These are phyloP conservation scores for Porpolomopsis calyptriformis DNA, from an alignment of 768 basidiomycete genomes.

Conservation along the genomic window DNA sequence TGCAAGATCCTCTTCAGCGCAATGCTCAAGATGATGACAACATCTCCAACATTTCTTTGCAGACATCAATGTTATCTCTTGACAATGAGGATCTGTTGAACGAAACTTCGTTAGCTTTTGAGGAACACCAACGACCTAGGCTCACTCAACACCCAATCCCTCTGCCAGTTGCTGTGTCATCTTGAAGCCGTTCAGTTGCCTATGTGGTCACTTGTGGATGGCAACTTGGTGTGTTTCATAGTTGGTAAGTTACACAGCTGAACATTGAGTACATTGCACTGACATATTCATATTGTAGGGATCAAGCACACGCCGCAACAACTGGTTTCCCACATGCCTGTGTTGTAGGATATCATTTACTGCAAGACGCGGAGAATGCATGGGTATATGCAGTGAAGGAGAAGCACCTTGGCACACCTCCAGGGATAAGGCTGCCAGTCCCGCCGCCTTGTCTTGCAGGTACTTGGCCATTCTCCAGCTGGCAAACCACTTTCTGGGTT, in stretches of 20 bases:
- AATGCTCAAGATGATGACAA: neutral
- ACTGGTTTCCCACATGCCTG: neutral
- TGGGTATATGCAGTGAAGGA: neutral
- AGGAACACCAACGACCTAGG: neutral
- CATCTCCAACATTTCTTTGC: neutral
- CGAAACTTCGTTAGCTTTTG: neutral
- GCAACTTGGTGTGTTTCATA: neutral
- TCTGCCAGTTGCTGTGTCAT: neutral
- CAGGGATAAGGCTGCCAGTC: neutral
- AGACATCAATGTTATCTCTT: neutral
- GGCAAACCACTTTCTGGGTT: neutral
- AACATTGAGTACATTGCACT: neutral
- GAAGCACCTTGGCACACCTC: neutral
- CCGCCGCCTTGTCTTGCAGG: neutral
- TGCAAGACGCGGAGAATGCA: neutral
- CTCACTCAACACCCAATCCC: too few relatives aligned
- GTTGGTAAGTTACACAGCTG: neutral
- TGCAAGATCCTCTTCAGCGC: neutral
- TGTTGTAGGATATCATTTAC: neutral
- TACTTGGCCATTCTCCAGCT: too few relatives aligned
- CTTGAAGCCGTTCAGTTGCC: neutral
- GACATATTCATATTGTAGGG: neutral
- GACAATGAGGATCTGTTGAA: neutral
- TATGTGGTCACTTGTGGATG: neutral
- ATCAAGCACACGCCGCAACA: neutral